Evolutionary conservation across 2,329 filamentous ascomycete species (phyloP).

Genomic region (Amphichorda felina): DNA sequence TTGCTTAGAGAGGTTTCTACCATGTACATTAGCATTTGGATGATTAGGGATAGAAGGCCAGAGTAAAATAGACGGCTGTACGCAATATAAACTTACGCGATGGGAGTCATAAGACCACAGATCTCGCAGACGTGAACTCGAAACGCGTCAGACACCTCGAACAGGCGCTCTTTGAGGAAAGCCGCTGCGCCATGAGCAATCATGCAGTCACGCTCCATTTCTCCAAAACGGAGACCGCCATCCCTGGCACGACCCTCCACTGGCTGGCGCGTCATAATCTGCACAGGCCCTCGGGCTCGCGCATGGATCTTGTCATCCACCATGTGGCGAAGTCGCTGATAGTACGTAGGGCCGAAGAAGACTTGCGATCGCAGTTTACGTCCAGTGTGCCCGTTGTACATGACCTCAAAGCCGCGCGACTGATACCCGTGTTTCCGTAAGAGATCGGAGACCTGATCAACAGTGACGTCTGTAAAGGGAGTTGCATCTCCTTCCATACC

Average conservation of each 20-base stretch:
- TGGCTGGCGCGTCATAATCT: constrained; percentile 93
- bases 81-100: constrained; percentile 72
- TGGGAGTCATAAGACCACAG: constrained; percentile 96
- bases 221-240: constrained; percentile 96
- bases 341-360: constrained; percentile 96
- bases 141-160: constrained; percentile 97
- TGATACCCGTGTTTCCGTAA: constrained; percentile 88
- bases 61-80: background rate
- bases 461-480: constrained; percentile 94
- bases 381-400: constrained; percentile 98
- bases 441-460: constrained; percentile 81
- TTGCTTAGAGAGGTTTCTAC: constrained; percentile 83
- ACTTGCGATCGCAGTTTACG: constrained; percentile 88
- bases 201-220: constrained; percentile 99
- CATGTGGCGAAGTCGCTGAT: constrained; percentile 97
- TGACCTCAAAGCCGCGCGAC: constrained; percentile 91
- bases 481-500: constrained; percentile 96
- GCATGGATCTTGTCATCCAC: constrained; percentile 99
- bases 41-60: background rate
- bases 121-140: constrained; percentile 97
- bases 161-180: constrained; percentile 93
- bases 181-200: constrained; percentile 97
- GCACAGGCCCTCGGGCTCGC: constrained; percentile 89
- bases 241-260: constrained; percentile 97
- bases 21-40: constrained; percentile 17